Evolutionary conservation across 331 rosid genomes (phyloP).

Genomic region (Acacia concinna): DNA sequence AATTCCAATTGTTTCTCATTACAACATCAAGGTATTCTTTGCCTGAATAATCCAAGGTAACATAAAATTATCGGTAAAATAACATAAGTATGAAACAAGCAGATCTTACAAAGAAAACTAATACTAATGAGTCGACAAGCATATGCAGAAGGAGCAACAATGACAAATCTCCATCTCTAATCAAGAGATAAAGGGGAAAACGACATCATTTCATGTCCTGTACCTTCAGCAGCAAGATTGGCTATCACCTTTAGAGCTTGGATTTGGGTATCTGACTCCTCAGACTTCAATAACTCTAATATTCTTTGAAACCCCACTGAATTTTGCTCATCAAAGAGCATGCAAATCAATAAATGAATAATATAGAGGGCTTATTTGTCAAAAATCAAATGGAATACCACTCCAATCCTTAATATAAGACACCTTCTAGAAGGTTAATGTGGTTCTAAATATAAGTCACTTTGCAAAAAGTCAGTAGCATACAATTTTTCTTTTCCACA

Average conservation of each 20-base stretch:
- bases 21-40: neutral
- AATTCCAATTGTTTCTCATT: neutral
- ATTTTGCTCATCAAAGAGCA: constrained; percentile 23
- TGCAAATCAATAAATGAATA: constrained; percentile 11
- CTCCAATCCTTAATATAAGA: neutral
- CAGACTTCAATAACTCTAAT: constrained; percentile 58
- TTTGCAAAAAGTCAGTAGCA: neutral
- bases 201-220: neutral
- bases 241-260: constrained; percentile 78
- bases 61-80: neutral
- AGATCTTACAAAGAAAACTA: neutral
- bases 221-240: constrained; percentile 87
- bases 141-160: neutral
- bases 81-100: neutral
- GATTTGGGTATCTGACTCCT: constrained; percentile 57
- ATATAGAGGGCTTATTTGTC: neutral
- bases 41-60: neutral
- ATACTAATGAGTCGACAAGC: neutral
- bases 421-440: neutral
- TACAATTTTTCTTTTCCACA: neutral
- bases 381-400: neutral
- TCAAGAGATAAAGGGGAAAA: constrained; percentile 12
- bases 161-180: neutral
- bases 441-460: neutral
- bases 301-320: constrained; percentile 72